A percentile compares a stretch with the other conserved stretches of the same genome.
These are phyloP conservation scores for Kodamaea restingae DNA, from an alignment of 805 yeast genomes.

Conservation along the genomic window DNA sequence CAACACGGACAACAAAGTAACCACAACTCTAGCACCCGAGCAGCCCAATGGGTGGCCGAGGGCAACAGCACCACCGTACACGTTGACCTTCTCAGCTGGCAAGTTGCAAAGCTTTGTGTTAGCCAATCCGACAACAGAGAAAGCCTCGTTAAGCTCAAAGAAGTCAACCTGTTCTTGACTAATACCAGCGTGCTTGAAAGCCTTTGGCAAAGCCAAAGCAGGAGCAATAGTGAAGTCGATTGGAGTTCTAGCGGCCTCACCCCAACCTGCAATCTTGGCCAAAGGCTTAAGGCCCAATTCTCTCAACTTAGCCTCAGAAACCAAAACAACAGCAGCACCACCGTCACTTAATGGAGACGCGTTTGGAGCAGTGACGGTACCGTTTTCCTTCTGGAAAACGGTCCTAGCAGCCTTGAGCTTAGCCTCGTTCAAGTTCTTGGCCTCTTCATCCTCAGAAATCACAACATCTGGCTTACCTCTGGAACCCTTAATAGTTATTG, in stretches of 20 bases:
- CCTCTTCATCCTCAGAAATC: slow-evolving; percentile 81
- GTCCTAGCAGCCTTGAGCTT: slow-evolving; percentile 83
- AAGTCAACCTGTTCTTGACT: slow-evolving; percentile 68
- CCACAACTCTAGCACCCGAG: slow-evolving; percentile 92
- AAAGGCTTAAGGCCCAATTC: slow-evolving; percentile 86
- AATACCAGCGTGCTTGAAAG: slow-evolving; percentile 79
- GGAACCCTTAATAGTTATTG: slow-evolving; percentile 81
- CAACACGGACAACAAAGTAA: slow-evolving; percentile 78
- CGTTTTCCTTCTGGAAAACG: slow-evolving; percentile 89
- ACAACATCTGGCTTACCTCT: slow-evolving; percentile 82
- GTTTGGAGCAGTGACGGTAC: slow-evolving; percentile 96
- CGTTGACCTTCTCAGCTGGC: slow-evolving; percentile 68
- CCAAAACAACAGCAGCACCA: slow-evolving; percentile 90
- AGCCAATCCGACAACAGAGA: slow-evolving; percentile 93
- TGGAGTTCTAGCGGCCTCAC: slow-evolving; percentile 96
- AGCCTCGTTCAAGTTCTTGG: slow-evolving; percentile 67
- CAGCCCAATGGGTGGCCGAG: slow-evolving; percentile 94
- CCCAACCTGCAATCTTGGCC: slow-evolving; percentile 91
- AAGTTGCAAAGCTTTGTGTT: slow-evolving; percentile 68
- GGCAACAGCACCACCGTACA: slow-evolving; percentile 95
- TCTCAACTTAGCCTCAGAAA: slow-evolving; percentile 76
- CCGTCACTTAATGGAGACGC: slow-evolving; percentile 97
- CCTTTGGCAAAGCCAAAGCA: slow-evolving; percentile 91
- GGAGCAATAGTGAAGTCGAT: slow-evolving; percentile 96
- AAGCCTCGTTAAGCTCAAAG: slow-evolving; percentile 97